phyloP scores from a whole-genome alignment of 768 basidiomycete species.

The Peribolospora kevripleyi region DNA sequence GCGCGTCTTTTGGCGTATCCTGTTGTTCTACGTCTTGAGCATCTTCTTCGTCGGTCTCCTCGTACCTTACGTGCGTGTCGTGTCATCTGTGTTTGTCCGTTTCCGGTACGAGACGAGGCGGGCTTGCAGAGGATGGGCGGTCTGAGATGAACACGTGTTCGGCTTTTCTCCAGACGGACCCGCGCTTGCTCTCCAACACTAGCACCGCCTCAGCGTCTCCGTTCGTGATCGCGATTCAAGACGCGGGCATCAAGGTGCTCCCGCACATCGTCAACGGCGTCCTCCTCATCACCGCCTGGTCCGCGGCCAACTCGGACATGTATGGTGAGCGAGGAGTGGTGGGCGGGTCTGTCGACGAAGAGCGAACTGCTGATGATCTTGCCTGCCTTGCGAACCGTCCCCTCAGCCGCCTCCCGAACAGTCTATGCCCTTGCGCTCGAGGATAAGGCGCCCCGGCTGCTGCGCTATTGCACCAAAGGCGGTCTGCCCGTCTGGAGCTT shows the following conservation, averaged over 20 bases:
- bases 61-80: conserved; percentile 34
- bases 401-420: conserved; percentile 32
- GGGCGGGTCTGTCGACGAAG: neutral
- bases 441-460: conserved; percentile 62
- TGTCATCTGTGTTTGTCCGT: too few relatives aligned
- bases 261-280: conserved; percentile 38
- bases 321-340: too few relatives aligned
- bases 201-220: conserved; percentile 60
- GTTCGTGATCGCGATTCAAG: conserved; percentile 53
- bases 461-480: conserved; percentile 29
- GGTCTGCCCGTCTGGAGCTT: conserved; percentile 61
- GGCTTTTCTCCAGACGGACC: conserved; percentile 20
- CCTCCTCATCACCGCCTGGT: conserved; percentile 73
- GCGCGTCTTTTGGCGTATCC: conserved; percentile 55
- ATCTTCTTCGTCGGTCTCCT: conserved; percentile 59
- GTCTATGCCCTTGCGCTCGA: conserved; percentile 60
- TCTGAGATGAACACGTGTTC: too few relatives aligned
- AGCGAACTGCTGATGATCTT: conserved; percentile 27
- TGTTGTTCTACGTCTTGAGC: conserved; percentile 22
- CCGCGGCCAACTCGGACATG: conserved; percentile 40
- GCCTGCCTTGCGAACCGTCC: too few relatives aligned
- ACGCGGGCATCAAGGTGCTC: conserved; percentile 48
- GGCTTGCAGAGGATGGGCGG: too few relatives aligned
- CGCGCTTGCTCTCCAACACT: conserved; percentile 28
- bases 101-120: too few relatives aligned